Conservation (phyloP, 1,139 yeast genomes). For the Scheffersomyces insectosa region DNA sequence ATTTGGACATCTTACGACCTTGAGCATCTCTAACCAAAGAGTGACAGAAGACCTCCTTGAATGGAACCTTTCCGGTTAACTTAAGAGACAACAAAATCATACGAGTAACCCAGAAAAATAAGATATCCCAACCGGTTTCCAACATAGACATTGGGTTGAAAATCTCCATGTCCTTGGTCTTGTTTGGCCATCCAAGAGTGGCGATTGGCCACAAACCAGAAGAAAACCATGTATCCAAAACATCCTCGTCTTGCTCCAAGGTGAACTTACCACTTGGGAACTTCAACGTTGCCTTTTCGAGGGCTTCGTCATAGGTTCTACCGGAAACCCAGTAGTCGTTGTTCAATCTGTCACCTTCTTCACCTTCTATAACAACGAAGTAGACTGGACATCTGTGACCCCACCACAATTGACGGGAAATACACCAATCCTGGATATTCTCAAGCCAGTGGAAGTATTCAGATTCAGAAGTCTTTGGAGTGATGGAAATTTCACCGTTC, state of each 20-base stretch:
- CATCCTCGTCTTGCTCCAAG: constrained; percentile 95
- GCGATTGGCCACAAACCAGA: constrained; percentile 98
- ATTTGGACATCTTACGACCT: constrained; percentile 98
- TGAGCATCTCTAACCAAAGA: constrained; percentile 98
- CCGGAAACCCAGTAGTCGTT: constrained; percentile 92
- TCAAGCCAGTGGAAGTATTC: constrained; percentile 97
- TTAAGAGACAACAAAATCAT: constrained; percentile 92
- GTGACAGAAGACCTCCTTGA: constrained; percentile 96
- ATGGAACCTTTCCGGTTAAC: constrained; percentile 88
- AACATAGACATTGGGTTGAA: constrained; percentile 91
- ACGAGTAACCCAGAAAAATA: constrained; percentile 98
- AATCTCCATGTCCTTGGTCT: constrained; percentile 68
- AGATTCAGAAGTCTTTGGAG: constrained; percentile 86
- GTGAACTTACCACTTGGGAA: constrained; percentile 72
- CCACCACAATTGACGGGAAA: constrained; percentile 99
- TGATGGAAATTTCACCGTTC: constrained; percentile 75
- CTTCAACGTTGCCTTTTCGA: constrained; percentile 70
- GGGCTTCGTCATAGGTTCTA: constrained; percentile 78
- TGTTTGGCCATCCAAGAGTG: constrained; percentile 93
- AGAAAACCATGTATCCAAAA: constrained; percentile 97
- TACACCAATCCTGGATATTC: constrained; percentile 99
- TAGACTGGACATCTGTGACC: constrained; percentile 99
- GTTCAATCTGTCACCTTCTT: constrained; percentile 57
- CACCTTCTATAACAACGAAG: constrained; percentile 79
- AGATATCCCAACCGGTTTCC: constrained; percentile 99